phyloP scores from a whole-genome alignment of 768 basidiomycete species.

The Calocybe cyanea region DNA sequence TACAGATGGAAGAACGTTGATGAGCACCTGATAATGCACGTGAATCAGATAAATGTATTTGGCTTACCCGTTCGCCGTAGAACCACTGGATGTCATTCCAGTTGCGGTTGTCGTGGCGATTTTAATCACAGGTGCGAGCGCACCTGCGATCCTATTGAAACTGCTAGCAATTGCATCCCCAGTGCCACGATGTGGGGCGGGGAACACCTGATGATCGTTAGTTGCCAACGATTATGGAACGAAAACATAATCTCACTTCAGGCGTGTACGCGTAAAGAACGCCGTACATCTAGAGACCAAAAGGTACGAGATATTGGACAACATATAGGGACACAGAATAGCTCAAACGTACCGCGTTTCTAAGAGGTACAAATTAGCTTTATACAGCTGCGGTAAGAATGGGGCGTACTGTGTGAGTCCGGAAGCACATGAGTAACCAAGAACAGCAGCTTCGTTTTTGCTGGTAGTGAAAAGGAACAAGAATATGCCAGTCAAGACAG shows the following conservation, averaged over 20 bases:
- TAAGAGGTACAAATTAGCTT: conserved; percentile 6
- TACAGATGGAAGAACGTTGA: conserved; percentile 11
- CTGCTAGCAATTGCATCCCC: conserved; percentile 46
- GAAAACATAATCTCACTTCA: conserved; percentile 30
- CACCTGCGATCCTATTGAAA: conserved; percentile 46
- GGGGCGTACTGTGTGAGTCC: conserved; percentile 32
- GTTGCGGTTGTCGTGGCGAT: conserved; percentile 35
- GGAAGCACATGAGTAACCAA: conserved; percentile 44
- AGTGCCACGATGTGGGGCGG: conserved; percentile 52
- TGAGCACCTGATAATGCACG: neutral
- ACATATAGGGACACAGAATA: neutral
- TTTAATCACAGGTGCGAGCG: conserved; percentile 47
- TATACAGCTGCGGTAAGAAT: neutral
- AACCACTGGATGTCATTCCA: conserved; percentile 23
- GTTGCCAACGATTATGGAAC: neutral
- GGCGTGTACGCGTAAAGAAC: conserved; percentile 57
- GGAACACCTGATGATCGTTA: conserved; percentile 34
- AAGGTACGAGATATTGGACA: neutral
- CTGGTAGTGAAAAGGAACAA: conserved; percentile 51
- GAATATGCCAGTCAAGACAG: conserved; percentile 41
- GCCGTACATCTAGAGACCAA: conserved; percentile 39
- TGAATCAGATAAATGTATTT: too few species aligned
- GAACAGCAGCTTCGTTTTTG: conserved; percentile 30
- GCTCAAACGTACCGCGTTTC: conserved; percentile 31
- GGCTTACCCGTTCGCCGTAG: conserved; percentile 33